Percentiles rank a stretch among this genome's conserved stretches.
Conservation (phyloP, 805 yeast genomes). For the Starmerella roubikii region DNA sequence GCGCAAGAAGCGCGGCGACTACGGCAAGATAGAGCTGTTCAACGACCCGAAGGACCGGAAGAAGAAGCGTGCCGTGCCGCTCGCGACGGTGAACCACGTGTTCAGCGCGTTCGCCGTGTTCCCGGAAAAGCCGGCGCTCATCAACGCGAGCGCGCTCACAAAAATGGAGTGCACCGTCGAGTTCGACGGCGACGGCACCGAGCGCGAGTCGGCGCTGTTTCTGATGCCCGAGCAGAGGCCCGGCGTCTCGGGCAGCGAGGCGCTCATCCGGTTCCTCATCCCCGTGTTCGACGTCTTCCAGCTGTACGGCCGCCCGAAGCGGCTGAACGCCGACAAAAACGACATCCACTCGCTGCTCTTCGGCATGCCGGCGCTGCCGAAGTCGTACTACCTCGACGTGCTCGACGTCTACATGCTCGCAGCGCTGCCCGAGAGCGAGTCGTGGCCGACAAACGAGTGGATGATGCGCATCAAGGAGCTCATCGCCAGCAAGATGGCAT, state of each 20-base stretch:
- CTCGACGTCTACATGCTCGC: slow-evolving; percentile 41
- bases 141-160: slow-evolving; percentile 77
- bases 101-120: slow-evolving; percentile 75
- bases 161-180: slow-evolving; percentile 71
- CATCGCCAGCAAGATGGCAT: slow-evolving; percentile 37
- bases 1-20: slow-evolving; percentile 26
- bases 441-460: slow-evolving; percentile 55
- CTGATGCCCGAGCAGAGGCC: slow-evolving; percentile 77
- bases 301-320: slow-evolving; percentile 69
- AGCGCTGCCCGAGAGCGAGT: slow-evolving; percentile 26
- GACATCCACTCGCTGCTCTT: slow-evolving; percentile 56
- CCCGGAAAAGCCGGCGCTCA: slow-evolving; percentile 68
- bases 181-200: slow-evolving; percentile 29
- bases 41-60: slow-evolving; percentile 55
- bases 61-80: slow-evolving; percentile 46
- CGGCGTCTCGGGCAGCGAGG: slow-evolving; percentile 70
- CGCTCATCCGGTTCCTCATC: slow-evolving; percentile 64
- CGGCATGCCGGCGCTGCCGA: slow-evolving; percentile 73
- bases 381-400: slow-evolving; percentile 54
- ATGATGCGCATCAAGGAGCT: slow-evolving; percentile 40
- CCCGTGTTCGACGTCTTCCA: slow-evolving; percentile 66
- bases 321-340: slow-evolving; percentile 58
- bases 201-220: slow-evolving; percentile 46
- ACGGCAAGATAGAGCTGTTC: slow-evolving; percentile 64
- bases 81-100: slow-evolving; percentile 67